These are phyloP conservation scores for Casuarina glauca DNA, from an alignment of 306 rosid species.

Conservation along the genomic window DNA sequence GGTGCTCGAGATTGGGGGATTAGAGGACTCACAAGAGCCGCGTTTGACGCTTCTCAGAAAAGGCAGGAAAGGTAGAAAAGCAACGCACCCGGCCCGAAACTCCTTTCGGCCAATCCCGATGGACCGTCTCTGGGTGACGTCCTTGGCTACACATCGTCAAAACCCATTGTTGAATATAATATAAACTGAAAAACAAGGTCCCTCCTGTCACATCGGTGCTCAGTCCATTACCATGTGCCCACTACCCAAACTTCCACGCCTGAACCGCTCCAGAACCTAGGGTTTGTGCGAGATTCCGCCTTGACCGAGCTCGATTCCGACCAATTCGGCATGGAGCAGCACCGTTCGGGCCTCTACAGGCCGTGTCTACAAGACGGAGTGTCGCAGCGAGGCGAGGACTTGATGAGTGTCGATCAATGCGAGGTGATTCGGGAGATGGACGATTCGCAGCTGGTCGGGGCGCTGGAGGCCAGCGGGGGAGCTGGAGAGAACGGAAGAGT, in stretches of 20 bases:
- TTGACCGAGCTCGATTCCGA: background rate
- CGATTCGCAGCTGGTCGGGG: slow-evolving; percentile 42
- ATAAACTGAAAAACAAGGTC: background rate
- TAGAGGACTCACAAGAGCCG: slow-evolving; percentile 37
- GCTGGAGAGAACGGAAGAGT: slow-evolving; percentile 8
- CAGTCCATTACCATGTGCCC: slow-evolving; percentile 50
- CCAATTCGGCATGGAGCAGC: slow-evolving; percentile 21
- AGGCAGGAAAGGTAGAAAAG: background rate
- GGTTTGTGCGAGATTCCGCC: slow-evolving; percentile 30
- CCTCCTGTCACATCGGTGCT: slow-evolving; percentile 43
- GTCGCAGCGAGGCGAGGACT: slow-evolving; percentile 11
- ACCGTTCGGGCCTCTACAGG: slow-evolving; percentile 2
- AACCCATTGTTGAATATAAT: background rate
- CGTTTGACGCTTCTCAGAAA: slow-evolving; percentile 41
- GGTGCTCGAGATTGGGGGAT: slow-evolving; percentile 55
- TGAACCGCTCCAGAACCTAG: slow-evolving; percentile 41
- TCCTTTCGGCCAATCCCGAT: slow-evolving; percentile 42
- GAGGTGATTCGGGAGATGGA: slow-evolving; percentile 19
- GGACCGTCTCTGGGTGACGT: slow-evolving; percentile 27
- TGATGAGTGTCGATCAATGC: slow-evolving; percentile 34
- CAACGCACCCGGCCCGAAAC: background rate
- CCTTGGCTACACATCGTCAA: background rate
- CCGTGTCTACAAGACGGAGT: slow-evolving; percentile 12
- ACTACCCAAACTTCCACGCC: slow-evolving; percentile 38
- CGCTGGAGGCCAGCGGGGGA: slow-evolving; percentile 26